Evolutionary conservation across 169 alveolate genomes (phyloP).

Genomic region (Eimeria falciformis): DNA sequence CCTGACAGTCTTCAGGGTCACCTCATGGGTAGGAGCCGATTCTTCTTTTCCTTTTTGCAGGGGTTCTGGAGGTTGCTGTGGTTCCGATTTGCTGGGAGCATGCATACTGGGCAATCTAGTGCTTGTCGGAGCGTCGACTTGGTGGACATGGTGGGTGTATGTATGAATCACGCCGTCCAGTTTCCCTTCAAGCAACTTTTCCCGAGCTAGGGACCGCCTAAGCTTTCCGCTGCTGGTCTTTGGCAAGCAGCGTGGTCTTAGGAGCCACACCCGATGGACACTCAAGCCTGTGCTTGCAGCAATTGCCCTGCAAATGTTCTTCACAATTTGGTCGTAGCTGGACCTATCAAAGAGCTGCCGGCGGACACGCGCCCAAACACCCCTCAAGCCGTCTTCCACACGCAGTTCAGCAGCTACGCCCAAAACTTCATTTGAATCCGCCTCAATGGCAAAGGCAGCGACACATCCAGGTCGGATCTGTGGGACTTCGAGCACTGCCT

Average conservation of each 20-base stretch:
- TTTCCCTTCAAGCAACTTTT: constrained; percentile 79
- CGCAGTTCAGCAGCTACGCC: constrained; percentile 86
- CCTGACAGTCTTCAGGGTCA: constrained; percentile 63
- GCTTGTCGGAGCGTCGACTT: constrained; percentile 32
- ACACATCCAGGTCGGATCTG: constrained; percentile 82
- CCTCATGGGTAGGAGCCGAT: constrained; percentile 56
- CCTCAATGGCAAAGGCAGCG: constrained; percentile 84
- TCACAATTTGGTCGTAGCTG: constrained; percentile 80
- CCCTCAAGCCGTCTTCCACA: constrained; percentile 77
- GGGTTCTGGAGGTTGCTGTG: constrained; percentile 9
- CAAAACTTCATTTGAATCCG: constrained; percentile 80
- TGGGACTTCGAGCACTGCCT: constrained; percentile 79
- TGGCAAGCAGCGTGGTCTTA: constrained; percentile 81
- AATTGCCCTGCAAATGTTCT: constrained; percentile 80
- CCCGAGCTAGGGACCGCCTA: constrained; percentile 81
- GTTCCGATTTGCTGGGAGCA: constrained; percentile 18
- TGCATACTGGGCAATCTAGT: not conserved
- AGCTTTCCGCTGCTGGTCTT: constrained; percentile 86
- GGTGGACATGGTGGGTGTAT: constrained; percentile 43
- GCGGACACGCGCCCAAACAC: constrained; percentile 78
- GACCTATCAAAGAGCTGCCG: constrained; percentile 81
- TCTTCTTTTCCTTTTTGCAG: constrained; percentile 16
- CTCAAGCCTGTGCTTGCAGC: constrained; percentile 81
- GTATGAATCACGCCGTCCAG: constrained; percentile 71
- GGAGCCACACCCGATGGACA: constrained; percentile 83